phyloP scores from a whole-genome alignment of 106 monocot species.

The Dioscorea dumetorum region DNA sequence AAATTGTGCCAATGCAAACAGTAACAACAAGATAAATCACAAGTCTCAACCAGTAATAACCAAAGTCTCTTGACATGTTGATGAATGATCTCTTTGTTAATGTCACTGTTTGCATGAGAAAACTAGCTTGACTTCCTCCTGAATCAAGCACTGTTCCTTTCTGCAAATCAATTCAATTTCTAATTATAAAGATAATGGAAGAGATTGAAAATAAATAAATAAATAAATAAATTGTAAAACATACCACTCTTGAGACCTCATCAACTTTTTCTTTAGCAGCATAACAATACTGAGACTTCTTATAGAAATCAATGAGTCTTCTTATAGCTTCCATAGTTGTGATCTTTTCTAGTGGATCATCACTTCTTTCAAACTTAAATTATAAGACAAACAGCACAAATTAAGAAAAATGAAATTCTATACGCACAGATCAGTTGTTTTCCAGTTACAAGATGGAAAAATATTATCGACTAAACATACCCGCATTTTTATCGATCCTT shows the following conservation, averaged over 20 bases:
- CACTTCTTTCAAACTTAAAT: slow-evolving; percentile 67
- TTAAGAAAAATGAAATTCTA: background rate
- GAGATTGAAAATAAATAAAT: background rate
- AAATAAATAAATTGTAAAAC: background rate
- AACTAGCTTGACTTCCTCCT: slow-evolving; percentile 85
- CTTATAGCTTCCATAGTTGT: slow-evolving; percentile 74
- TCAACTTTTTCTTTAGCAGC: slow-evolving; percentile 55
- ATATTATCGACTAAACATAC: slow-evolving; percentile 11
- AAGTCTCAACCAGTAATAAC: slow-evolving; percentile 78
- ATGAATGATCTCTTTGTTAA: slow-evolving; percentile 59
- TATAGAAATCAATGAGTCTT: slow-evolving; percentile 45
- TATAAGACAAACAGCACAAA: background rate
- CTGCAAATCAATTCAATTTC: slow-evolving; percentile 27
- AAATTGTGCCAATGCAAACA: slow-evolving; percentile 65
- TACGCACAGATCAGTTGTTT: too few species aligned
- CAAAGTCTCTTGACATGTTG: slow-evolving; percentile 77
- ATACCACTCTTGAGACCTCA: slow-evolving; percentile 65
- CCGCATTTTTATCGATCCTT: slow-evolving; percentile 56
- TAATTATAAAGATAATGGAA: background rate
- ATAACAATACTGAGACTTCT: slow-evolving; percentile 39
- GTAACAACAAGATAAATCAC: slow-evolving; percentile 67
- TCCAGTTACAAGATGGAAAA: background rate
- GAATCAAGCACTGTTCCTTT: slow-evolving; percentile 81
- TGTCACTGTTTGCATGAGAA: slow-evolving; percentile 64
- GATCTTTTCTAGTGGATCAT: slow-evolving; percentile 84